A percentile compares a stretch with the other conserved stretches of the same genome.
These are phyloP conservation scores for Botrytis medusae DNA, from an alignment of 2,329 filamentous ascomycete genomes.

Conservation along the genomic window DNA sequence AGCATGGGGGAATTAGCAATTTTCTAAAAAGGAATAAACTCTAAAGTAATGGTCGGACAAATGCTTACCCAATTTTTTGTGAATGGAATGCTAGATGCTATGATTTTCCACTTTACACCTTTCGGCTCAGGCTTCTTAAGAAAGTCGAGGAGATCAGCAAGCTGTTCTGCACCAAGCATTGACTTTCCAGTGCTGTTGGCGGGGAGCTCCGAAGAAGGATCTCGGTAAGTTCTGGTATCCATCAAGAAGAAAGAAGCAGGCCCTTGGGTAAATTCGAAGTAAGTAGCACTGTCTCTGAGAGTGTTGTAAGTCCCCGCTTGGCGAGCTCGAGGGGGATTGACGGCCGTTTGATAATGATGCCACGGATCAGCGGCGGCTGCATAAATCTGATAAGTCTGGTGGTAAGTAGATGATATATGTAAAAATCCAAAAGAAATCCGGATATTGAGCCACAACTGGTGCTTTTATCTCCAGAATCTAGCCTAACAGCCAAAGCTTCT, in stretches of 20 bases:
- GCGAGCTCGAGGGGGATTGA: slow-evolving; percentile 74
- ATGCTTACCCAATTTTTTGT: slow-evolving; percentile 83
- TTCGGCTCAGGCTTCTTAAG: slow-evolving; percentile 68
- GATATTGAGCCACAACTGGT: not conserved
- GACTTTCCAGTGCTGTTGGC: slow-evolving; percentile 68
- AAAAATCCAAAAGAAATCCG: not conserved
- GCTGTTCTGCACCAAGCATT: slow-evolving; percentile 81
- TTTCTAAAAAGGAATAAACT: not conserved
- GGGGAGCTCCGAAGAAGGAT: slow-evolving; percentile 59
- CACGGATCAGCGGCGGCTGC: slow-evolving; percentile 56
- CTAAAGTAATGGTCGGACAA: not conserved
- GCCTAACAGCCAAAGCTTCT: slow-evolving; percentile 47
- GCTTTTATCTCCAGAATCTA: slow-evolving; percentile 21
- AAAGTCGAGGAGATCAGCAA: slow-evolving; percentile 76
- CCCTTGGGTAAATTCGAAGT: slow-evolving; percentile 86
- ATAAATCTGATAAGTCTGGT: slow-evolving; percentile 39
- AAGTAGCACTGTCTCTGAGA: slow-evolving; percentile 62
- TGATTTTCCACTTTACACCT: slow-evolving; percentile 89
- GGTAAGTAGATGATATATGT: not conserved
- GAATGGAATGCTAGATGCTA: slow-evolving; percentile 88
- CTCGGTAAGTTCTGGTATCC: slow-evolving; percentile 86
- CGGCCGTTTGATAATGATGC: slow-evolving; percentile 77
- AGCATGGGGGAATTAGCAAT: not conserved
- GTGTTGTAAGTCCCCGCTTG: slow-evolving; percentile 46
- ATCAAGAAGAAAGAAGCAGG: slow-evolving; percentile 93